Percentiles rank a stretch among this genome's conserved stretches.
These are phyloP conservation scores for Sphagnum fallax DNA, from an alignment of 228 moss, liverwort and hornwort genomes.

Conservation along the genomic window DNA sequence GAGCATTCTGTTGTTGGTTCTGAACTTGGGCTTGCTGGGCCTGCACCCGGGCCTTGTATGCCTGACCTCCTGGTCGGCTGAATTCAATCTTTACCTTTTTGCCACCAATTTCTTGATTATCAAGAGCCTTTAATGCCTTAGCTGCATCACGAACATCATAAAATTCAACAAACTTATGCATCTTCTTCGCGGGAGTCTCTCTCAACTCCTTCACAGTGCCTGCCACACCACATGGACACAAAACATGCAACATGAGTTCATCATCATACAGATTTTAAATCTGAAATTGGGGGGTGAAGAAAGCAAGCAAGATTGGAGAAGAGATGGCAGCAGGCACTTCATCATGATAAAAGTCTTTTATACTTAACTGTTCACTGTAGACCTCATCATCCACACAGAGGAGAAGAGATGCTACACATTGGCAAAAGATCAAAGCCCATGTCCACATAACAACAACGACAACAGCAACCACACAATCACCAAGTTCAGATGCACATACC, in stretches of 20 bases:
- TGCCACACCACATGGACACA: slow-evolving; percentile 11
- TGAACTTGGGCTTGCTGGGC: slow-evolving; percentile 66
- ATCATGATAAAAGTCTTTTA: too few species aligned
- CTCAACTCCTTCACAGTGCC: slow-evolving; percentile 85
- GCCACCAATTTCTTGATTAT: slow-evolving; percentile 81
- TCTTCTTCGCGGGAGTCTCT: slow-evolving; percentile 83
- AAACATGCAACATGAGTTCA: too few species aligned
- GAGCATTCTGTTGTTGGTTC: slow-evolving; percentile 16
- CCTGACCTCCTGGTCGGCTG: slow-evolving; percentile 92
- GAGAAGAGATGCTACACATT: too few species aligned
- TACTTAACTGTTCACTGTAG: too few species aligned
- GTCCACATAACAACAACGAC: too few species aligned
- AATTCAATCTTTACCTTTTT: slow-evolving; percentile 94
- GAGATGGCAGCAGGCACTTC: too few species aligned
- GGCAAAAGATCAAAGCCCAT: too few species aligned
- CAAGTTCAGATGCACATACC: slow-evolving; percentile 28
- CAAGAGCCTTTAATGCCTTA: slow-evolving; percentile 65
- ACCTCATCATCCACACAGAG: too few species aligned
- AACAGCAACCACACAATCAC: too few species aligned
- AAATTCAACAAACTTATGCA: slow-evolving; percentile 95
- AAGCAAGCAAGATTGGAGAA: too few species aligned
- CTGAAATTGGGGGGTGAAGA: too few species aligned
- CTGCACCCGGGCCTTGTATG: slow-evolving; percentile 59
- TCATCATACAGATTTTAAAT: too few species aligned
- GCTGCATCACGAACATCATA: slow-evolving; percentile 89